Evolutionary conservation across 805 yeast species (phyloP).

Genomic region (Henningerozyma blattae): DNA sequence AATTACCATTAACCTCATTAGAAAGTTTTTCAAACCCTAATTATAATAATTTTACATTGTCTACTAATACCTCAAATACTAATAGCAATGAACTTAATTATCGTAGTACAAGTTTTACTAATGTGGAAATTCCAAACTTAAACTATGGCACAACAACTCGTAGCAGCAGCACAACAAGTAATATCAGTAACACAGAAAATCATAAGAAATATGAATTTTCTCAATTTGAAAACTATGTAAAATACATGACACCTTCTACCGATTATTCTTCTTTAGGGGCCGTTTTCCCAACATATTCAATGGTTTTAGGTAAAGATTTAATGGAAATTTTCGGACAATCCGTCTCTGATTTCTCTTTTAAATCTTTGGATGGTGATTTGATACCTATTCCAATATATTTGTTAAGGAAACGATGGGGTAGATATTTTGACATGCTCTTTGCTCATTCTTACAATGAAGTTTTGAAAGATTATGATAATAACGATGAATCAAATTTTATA

Average conservation of each 20-base stretch:
- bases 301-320: constrained; percentile 65
- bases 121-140: no score
- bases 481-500: no score
- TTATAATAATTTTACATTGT: not conserved
- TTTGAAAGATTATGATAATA: constrained; percentile 20
- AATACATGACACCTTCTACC: constrained; percentile 61
- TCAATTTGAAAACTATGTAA: constrained; percentile 56
- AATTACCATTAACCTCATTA: not conserved
- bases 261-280: constrained; percentile 56
- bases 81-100: not conserved
- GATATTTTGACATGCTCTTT: constrained; percentile 49
- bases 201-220: constrained; percentile 1
- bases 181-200: not conserved
- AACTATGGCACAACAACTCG: no score
- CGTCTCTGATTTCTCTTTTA: constrained; percentile 59
- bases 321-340: constrained; percentile 53
- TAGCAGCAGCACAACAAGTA: no score
- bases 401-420: constrained; percentile 68
- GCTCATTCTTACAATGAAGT: constrained; percentile 57
- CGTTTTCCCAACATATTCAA: constrained; percentile 66
- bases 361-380: constrained; percentile 59
- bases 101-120: no score
- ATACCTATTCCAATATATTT: constrained; percentile 49
- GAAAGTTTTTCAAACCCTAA: not conserved
- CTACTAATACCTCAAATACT: not conserved